Percentiles rank a stretch among this genome's conserved stretches.
Conservation (phyloP, 345 rosid species). For the Erysimum cheiranthoides region DNA sequence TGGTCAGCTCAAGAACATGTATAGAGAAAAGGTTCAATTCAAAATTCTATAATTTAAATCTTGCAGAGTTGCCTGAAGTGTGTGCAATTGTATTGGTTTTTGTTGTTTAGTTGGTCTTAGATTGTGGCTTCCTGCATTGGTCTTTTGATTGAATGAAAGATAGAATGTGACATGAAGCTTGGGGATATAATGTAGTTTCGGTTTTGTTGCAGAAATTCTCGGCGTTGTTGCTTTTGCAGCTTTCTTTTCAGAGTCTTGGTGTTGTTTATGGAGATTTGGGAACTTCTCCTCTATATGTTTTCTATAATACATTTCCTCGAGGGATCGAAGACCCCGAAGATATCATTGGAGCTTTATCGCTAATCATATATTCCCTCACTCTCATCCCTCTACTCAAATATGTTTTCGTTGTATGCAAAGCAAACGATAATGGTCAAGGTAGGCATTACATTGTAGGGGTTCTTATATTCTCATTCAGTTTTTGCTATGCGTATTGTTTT, state of each 20-base stretch:
- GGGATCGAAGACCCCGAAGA: conserved; percentile 65
- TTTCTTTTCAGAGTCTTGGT: conserved; percentile 78
- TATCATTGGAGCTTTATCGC: conserved; percentile 66
- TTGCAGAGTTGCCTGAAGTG: background rate
- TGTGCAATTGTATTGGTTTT: background rate
- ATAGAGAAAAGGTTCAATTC: conserved; percentile 72
- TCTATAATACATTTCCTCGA: conserved; percentile 70
- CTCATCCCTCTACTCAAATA: conserved; percentile 76
- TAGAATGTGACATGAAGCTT: too few species aligned
- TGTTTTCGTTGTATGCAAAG: conserved; percentile 73
- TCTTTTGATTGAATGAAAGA: too few species aligned
- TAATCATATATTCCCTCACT: conserved; percentile 68
- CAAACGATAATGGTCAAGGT: conserved; percentile 81
- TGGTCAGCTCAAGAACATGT: conserved; percentile 78
- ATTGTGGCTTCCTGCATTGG: conserved; percentile 14
- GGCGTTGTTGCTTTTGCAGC: conserved; percentile 59
- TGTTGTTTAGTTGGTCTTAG: background rate
- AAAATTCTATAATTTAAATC: background rate
- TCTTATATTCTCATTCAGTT: background rate
- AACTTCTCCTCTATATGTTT: conserved; percentile 75
- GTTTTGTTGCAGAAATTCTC: conserved; percentile 60
- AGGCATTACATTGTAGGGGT: background rate
- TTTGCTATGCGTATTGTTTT: background rate
- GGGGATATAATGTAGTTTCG: conserved; percentile 7
- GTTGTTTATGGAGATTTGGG: conserved; percentile 79